These are phyloP conservation scores for Massariosphaeria phaeospora DNA, from an alignment of 495 filamentous ascomycete species.

Conservation along the genomic window DNA sequence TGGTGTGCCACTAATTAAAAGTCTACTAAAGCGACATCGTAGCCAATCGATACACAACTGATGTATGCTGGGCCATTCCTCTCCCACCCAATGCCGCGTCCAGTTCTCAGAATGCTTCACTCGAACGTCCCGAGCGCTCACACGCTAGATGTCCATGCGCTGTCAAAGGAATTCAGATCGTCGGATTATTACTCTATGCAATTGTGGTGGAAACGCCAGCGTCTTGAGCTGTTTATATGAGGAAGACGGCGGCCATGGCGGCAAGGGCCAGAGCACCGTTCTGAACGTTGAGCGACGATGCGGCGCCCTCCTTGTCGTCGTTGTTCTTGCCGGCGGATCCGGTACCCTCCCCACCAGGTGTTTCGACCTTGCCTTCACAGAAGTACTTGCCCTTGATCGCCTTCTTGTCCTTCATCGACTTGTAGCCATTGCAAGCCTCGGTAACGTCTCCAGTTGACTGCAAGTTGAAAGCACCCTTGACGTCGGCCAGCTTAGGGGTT, in stretches of 20 bases:
- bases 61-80: conserved; percentile 26
- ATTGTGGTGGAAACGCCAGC: conserved; percentile 31
- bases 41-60: conserved; percentile 31
- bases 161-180: conserved; percentile 30
- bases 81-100: conserved; percentile 5
- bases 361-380: conserved; percentile 39
- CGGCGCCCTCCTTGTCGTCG: conserved; percentile 35
- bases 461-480: conserved; percentile 82
- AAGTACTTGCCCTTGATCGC: conserved; percentile 45
- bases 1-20: conserved; percentile 26
- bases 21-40: conserved; percentile 23
- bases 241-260: conserved; percentile 40
- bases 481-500: conserved; percentile 64
- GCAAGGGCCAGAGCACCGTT: conserved; percentile 31
- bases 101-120: conserved; percentile 10
- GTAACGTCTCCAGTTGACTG: conserved; percentile 56
- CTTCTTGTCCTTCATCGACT: conserved; percentile 45
- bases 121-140: conserved; percentile 14
- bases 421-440: conserved; percentile 44
- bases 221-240: conserved; percentile 36
- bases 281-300: conserved; percentile 34
- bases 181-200: conserved; percentile 37
- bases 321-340: conserved; percentile 27
- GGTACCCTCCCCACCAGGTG: conserved; percentile 33
- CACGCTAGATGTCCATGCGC: conserved; percentile 25